These are phyloP conservation scores for Bertia moriformis DNA, from an alignment of 2,329 filamentous ascomycete species.

Conservation along the genomic window DNA sequence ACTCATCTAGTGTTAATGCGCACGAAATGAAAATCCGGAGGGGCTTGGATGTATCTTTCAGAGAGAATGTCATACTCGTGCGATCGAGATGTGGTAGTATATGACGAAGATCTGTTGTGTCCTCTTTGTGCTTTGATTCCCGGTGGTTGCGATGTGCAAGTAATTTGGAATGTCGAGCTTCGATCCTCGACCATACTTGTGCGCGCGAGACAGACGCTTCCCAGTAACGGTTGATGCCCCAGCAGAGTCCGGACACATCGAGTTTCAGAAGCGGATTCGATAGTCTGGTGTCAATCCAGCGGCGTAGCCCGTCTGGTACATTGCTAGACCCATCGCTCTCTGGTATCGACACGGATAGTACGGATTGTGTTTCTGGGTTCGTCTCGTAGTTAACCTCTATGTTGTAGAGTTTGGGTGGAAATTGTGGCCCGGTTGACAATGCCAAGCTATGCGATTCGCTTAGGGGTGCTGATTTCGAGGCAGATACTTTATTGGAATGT, in stretches of 20 bases:
- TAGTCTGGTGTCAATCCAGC: not conserved
- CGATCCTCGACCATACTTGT: not conserved
- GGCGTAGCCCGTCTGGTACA: not conserved
- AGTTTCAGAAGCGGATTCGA: not conserved
- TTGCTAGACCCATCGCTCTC: constrained; percentile 5
- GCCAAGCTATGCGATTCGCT: not conserved
- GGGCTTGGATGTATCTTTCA: not conserved
- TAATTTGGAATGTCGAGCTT: too few species aligned
- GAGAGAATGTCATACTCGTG: not conserved
- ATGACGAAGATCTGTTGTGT: not conserved
- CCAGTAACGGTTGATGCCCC: not conserved
- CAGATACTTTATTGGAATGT: not conserved
- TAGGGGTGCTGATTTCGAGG: not conserved
- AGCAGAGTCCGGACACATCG: not conserved
- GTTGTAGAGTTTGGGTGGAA: not conserved
- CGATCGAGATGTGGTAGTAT: not conserved
- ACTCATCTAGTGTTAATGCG: not conserved
- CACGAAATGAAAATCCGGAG: not conserved
- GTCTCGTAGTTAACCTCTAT: not conserved
- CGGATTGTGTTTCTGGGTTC: not conserved
- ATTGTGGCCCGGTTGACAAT: not conserved
- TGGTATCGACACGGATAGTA: not conserved
- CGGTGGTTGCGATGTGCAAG: not conserved
- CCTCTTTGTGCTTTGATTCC: not conserved
- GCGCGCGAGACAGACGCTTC: not conserved